Base-by-base conservation (phyloP, 1,284 basidiomycete genomes). In the Schizophyllum amplum region DNA sequence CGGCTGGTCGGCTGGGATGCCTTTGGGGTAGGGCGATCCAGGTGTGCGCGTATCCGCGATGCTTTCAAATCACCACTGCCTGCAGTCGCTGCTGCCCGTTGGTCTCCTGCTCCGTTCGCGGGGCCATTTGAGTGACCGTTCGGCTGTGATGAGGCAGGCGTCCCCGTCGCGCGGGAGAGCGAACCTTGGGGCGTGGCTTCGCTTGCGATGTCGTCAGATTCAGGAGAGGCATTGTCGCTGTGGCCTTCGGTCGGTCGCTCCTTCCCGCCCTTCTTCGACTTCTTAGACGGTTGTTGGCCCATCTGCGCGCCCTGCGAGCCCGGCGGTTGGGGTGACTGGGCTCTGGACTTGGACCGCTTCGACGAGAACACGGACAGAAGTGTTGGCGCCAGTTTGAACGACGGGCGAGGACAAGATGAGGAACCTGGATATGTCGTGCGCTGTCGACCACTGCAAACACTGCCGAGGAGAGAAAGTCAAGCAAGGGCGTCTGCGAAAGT, bases 261-360 rank as follows among this genome's bases (percentile, higher is more conserved):
- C 67, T 75, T 81, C 63, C 86, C 83, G 55, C 72, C 72, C 74
- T 85, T 89, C 78, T 82, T 86, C 63, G 79, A 73, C 77, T 84
- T 88, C 79, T 87, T 90, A 63, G 88, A 90, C 65, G 83, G 81
- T 71, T 87, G 83, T 69, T 89, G 87, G 72, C 88, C 87, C 85
- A 89, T 90, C 67, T 71, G 72, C 66, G 75, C 61, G 27, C 27
- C 27, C 27, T 33, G 27, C 27, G 27, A 33, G 27, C 27, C 27
- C 65, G 76, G 70, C 57, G 79, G 81, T 65, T 82, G 80, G 52
- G 86, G 83, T 58, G 86, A 88, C 67, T 84, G 82, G 51, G 83
- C 77, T 72, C 87, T 78, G 63, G 83, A 80, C 79, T 80, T 85
- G 64, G 81, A 78, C 61, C 87, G 76, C 70, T 85, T 77, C 63